A percentile compares a stretch with the other conserved stretches of the same genome.
phyloP scores from a whole-genome alignment of 2,329 filamentous ascomycete species.

The Metarhizium album region DNA sequence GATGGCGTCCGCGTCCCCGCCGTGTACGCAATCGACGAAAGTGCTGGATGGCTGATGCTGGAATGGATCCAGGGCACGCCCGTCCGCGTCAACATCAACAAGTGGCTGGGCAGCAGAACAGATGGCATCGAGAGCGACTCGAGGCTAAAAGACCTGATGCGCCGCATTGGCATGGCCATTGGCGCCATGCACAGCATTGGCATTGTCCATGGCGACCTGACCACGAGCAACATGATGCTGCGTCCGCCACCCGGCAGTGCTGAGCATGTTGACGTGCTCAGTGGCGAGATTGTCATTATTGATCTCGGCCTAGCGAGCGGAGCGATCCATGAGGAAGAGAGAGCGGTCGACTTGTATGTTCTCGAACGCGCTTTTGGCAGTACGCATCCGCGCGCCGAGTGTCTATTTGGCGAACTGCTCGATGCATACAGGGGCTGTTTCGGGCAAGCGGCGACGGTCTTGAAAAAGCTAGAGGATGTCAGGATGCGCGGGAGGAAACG shows the following conservation, averaged over 20 bases:
- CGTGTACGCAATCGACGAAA: conserved; percentile 59
- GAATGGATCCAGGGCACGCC: conserved; percentile 74
- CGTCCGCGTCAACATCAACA: conserved; percentile 59
- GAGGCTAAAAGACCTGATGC: conserved; percentile 52
- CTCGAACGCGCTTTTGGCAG: conserved; percentile 89
- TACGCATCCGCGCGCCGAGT: conserved; percentile 80
- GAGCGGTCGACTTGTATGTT: conserved; percentile 93
- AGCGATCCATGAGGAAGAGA: conserved; percentile 76
- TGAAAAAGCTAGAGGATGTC: conserved; percentile 83
- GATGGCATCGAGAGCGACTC: conserved; percentile 30
- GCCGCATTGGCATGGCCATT: conserved; percentile 58
- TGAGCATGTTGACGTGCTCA: conserved; percentile 23
- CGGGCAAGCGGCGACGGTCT: conserved; percentile 61
- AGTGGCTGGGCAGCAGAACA: conserved; percentile 46
- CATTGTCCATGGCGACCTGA: conserved; percentile 89
- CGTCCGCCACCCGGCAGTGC: conserved; percentile 20
- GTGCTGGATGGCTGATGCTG: conserved; percentile 63
- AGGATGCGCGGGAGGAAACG: conserved; percentile 89
- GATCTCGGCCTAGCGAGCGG: conserved; percentile 87
- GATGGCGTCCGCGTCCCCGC: conserved; percentile 76
- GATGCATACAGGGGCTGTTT: conserved; percentile 63
- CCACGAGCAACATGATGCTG: conserved; percentile 94
- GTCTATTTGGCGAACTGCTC: conserved; percentile 63
- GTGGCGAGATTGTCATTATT: conserved; percentile 78
- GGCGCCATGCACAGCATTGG: conserved; percentile 73